Percentiles rank a stretch among this genome's conserved stretches.
These are phyloP conservation scores for Saussurea involucrata DNA, from an alignment of 129 eudicot species.

Conservation along the genomic window DNA sequence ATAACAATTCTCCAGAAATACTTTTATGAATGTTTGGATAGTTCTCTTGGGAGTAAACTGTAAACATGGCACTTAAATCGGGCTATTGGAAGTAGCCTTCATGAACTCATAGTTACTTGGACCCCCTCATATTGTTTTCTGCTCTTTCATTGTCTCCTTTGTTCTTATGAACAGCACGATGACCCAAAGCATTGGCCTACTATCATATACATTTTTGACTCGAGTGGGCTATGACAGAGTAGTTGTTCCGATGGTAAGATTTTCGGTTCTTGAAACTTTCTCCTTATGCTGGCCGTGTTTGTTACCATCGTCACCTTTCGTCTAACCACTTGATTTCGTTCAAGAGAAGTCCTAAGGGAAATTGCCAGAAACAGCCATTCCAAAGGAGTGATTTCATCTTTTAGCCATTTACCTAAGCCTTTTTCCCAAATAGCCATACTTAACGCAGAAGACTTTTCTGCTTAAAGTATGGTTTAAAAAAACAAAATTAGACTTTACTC, in stretches of 20 bases:
- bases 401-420: too few species aligned
- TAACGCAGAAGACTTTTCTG: too few species aligned
- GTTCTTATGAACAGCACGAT: conserved; percentile 44
- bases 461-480: too few species aligned
- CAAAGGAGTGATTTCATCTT: too few species aligned
- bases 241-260: conserved; percentile 93
- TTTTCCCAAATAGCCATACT: too few species aligned
- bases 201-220: conserved; percentile 79
- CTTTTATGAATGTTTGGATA: background rate
- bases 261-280: background rate
- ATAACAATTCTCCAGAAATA: background rate
- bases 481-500: too few species aligned
- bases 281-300: background rate
- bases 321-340: background rate
- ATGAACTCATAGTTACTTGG: background rate
- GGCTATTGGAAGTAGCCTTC: background rate
- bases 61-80: background rate
- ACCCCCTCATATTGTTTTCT: background rate
- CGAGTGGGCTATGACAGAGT: conserved; percentile 68
- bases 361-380: too few species aligned
- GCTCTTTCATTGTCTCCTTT: background rate
- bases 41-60: background rate
- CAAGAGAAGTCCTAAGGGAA: background rate
- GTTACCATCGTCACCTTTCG: background rate
- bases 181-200: conserved; percentile 85